Conservation (phyloP, 2,329 filamentous ascomycete species). For the Ceratocystis variospora region DNA sequence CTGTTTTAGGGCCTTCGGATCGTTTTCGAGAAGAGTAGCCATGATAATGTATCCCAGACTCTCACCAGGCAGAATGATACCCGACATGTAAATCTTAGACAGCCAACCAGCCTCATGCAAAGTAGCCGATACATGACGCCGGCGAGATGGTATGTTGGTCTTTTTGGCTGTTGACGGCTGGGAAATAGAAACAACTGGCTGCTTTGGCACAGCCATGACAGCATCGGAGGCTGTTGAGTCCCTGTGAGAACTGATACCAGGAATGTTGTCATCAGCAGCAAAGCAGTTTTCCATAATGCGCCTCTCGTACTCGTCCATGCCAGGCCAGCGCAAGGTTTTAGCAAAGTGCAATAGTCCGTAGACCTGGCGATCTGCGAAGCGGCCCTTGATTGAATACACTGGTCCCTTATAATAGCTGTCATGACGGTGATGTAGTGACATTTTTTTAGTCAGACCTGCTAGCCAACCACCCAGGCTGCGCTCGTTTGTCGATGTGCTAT, state of each 20-base stretch:
- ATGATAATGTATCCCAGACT: constrained; percentile 50
- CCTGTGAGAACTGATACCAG: not conserved
- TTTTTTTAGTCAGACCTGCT: constrained; percentile 42
- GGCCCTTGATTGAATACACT: constrained; percentile 40
- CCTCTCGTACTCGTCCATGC: constrained; percentile 38
- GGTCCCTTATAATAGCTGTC: constrained; percentile 23
- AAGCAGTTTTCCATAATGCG: constrained; percentile 35
- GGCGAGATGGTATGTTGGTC: constrained; percentile 28
- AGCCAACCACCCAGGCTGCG: constrained; percentile 36
- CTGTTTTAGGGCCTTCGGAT: constrained; percentile 42
- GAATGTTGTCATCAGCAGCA: constrained; percentile 12
- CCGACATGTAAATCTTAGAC: constrained; percentile 53
- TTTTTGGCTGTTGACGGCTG: constrained; percentile 8
- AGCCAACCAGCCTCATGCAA: constrained; percentile 50
- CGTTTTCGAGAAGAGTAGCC: constrained; percentile 51
- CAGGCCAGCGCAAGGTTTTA: constrained; percentile 48
- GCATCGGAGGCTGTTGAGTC: not conserved
- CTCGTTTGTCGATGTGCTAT: constrained; percentile 21
- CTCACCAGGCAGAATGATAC: constrained; percentile 51
- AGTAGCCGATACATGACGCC: constrained; percentile 42
- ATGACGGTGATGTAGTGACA: constrained; percentile 28
- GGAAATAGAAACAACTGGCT: not conserved
- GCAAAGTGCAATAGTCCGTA: constrained; percentile 51
- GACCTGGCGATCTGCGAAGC: constrained; percentile 44
- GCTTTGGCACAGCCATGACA: constrained; percentile 3